A percentile compares a stretch with the other conserved stretches of the same genome.
These are phyloP conservation scores for Boeremia exigua DNA, from an alignment of 2,329 filamentous ascomycete species.

Conservation along the genomic window DNA sequence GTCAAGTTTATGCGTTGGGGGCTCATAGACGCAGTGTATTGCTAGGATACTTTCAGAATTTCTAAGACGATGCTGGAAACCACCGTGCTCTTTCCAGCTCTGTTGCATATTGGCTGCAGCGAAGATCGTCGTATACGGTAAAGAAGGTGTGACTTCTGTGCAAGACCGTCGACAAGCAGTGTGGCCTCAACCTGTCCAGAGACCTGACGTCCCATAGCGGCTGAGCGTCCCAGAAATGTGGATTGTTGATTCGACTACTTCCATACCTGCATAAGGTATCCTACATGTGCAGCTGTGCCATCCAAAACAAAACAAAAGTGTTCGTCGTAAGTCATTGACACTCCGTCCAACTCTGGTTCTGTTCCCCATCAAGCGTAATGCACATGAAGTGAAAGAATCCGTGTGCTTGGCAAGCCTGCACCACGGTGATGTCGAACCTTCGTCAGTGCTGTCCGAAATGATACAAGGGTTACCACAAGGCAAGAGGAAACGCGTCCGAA, in stretches of 20 bases:
- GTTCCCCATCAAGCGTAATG: slow-evolving; percentile 7
- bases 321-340: slow-evolving; percentile 1
- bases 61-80: too few relatives aligned
- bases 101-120: too few relatives aligned
- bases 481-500: neutral
- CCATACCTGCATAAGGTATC: slow-evolving; percentile 1
- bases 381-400: slow-evolving; percentile 10
- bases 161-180: too few relatives aligned
- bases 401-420: neutral
- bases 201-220: neutral
- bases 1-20: too few relatives aligned
- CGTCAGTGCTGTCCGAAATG: neutral
- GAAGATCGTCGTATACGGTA: too few relatives aligned
- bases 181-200: neutral
- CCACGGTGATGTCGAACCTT: neutral
- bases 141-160: neutral
- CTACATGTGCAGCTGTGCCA: slow-evolving; percentile 8
- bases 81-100: too few relatives aligned
- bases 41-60: neutral
- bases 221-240: neutral
- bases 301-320: neutral
- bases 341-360: neutral
- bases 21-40: neutral
- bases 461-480: neutral
- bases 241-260: slow-evolving; percentile 9